phyloP scores from a whole-genome alignment of 1,284 basidiomycete genomes.

The Leccinum colubrinum region DNA sequence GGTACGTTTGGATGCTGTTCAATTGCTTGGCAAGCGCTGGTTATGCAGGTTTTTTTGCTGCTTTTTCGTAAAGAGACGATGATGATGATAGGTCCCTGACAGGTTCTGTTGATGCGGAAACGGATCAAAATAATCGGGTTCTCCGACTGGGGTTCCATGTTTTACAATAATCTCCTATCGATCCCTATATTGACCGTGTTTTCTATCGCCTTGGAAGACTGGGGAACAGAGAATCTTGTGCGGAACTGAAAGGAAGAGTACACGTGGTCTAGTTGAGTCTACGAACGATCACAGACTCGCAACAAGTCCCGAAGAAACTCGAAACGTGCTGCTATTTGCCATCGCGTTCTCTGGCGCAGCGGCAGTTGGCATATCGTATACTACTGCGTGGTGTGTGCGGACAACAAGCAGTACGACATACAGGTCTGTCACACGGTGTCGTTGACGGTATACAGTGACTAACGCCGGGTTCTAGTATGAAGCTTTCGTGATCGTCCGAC shows the following conservation, averaged over 20 bases:
- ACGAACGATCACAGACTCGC: slow-evolving; percentile 2
- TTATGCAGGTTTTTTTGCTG: slow-evolving; percentile 62
- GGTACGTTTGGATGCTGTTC: slow-evolving; percentile 95
- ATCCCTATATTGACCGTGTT: slow-evolving; percentile 88
- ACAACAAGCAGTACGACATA: slow-evolving; percentile 98
- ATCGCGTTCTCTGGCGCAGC: slow-evolving; percentile 96
- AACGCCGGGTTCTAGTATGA: slow-evolving; percentile 73
- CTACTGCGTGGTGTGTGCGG: slow-evolving; percentile 98
- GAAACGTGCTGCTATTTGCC: slow-evolving; percentile 79
- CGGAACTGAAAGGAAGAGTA: slow-evolving; percentile 61
- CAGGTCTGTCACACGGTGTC: slow-evolving; percentile 48
- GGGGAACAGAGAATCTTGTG: slow-evolving; percentile 77
- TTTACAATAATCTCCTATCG: slow-evolving; percentile 97
- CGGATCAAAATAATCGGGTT: slow-evolving; percentile 97
- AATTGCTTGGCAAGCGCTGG: slow-evolving; percentile 93
- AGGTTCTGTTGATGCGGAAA: slow-evolving; percentile 96
- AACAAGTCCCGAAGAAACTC: slow-evolving; percentile 78
- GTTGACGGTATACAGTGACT: slow-evolving; percentile 4
- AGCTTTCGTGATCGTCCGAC: no score
- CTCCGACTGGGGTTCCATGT: slow-evolving; percentile 99
- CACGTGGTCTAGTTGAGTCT: slow-evolving; percentile 6
- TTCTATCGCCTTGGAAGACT: slow-evolving; percentile 89
- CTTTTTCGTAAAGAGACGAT: slow-evolving; percentile 9
- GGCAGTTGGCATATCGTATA: slow-evolving; percentile 97
- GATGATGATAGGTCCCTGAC: neutral